phyloP scores from a whole-genome alignment of 2,329 filamentous ascomycete genomes.

The Claviceps sp. region DNA sequence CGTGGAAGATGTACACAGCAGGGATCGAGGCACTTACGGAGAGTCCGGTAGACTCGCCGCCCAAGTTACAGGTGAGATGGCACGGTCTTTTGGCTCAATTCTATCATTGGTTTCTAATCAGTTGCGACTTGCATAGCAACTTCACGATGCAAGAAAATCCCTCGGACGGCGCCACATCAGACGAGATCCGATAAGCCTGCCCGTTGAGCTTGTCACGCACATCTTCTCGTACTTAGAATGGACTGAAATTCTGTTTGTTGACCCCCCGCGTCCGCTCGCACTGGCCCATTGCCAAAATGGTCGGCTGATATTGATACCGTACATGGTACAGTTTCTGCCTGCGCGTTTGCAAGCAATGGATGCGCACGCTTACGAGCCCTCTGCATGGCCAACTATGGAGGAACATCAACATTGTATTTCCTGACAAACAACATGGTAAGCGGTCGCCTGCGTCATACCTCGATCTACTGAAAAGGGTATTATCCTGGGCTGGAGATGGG shows the following conservation, averaged over 20 bases:
- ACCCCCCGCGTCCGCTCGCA: neutral
- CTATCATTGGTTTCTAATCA: neutral
- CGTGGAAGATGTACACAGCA: too few relatives aligned
- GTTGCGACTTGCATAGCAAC: conserved; percentile 8
- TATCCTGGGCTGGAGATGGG: conserved; percentile 19
- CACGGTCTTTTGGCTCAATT: neutral
- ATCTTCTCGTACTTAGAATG: conserved; percentile 24
- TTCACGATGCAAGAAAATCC: conserved; percentile 20
- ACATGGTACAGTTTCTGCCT: conserved; percentile 16
- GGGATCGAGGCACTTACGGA: too few relatives aligned
- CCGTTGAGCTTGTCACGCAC: conserved; percentile 22
- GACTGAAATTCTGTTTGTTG: conserved; percentile 14
- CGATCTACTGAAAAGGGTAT: conserved; percentile 15
- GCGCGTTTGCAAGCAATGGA: conserved; percentile 16
- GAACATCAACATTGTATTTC: conserved; percentile 14
- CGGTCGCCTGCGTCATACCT: conserved; percentile 11
- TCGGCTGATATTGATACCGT: neutral
- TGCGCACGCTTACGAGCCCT: conserved; percentile 14
- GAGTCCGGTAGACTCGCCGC: too few relatives aligned
- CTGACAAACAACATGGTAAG: conserved; percentile 7
- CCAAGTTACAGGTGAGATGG: conserved; percentile 18
- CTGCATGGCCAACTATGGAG: conserved; percentile 20
- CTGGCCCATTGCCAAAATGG: neutral
- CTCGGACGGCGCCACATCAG: conserved; percentile 14
- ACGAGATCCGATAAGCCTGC: conserved; percentile 15